These are phyloP conservation scores for Papiliotrema laurentii DNA, from an alignment of 1,284 basidiomycete species.

Conservation along the genomic window DNA sequence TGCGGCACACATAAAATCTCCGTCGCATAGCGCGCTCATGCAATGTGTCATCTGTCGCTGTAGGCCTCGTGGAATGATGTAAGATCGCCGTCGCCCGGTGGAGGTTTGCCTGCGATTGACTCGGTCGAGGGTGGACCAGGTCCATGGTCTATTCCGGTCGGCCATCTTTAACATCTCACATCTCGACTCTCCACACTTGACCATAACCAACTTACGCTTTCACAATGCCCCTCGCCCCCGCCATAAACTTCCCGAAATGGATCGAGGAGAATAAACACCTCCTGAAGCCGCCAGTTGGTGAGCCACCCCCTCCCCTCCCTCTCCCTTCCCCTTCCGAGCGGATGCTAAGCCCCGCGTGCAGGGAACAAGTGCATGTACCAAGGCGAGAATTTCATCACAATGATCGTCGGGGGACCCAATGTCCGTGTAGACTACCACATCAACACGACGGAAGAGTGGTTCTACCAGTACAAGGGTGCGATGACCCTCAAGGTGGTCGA, in stretches of 20 bases:
- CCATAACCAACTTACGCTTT: no score
- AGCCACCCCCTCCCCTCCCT: background rate
- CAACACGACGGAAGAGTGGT: slow-evolving; percentile 96
- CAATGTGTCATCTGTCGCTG: no score
- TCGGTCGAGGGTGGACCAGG: no score
- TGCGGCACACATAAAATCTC: no score
- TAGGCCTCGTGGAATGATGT: no score
- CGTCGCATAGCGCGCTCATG: no score
- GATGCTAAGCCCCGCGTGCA: slow-evolving; percentile 8
- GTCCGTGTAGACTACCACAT: slow-evolving; percentile 87
- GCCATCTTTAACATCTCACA: no score
- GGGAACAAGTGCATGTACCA: slow-evolving; percentile 82
- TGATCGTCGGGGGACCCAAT: slow-evolving; percentile 91
- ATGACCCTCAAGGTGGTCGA: slow-evolving; percentile 88
- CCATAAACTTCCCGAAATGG: slow-evolving; percentile 83
- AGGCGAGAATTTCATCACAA: slow-evolving; percentile 78
- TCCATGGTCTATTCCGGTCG: no score
- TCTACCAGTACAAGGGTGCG: slow-evolving; percentile 86
- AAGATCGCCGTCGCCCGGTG: no score
- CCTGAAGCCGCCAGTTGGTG: slow-evolving; percentile 76
- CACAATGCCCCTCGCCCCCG: slow-evolving; percentile 43
- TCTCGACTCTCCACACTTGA: no score
- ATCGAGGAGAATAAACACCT: slow-evolving; percentile 70
- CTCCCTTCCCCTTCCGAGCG: background rate
- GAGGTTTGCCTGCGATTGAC: no score